Percentiles rank a stretch among this genome's conserved stretches.
Evolutionary conservation across 1,284 basidiomycete species (phyloP).

Genomic region (Austroboletus rostrupii): DNA sequence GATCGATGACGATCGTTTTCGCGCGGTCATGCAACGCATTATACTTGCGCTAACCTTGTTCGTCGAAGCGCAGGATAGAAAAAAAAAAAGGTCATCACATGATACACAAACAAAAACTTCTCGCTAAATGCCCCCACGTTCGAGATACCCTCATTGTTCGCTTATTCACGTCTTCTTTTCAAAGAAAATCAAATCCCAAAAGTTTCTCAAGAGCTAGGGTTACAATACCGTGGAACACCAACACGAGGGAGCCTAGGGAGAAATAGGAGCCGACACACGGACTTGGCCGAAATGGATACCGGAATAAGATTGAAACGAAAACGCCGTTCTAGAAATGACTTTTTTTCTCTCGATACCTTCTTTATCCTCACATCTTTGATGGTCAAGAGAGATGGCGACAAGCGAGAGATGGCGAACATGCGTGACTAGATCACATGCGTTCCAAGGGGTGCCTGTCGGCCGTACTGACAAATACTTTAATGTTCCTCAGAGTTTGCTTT

Average conservation of each 20-base stretch:
- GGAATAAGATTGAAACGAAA: constrained; percentile 2
- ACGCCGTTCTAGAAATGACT: neutral
- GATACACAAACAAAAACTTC: neutral
- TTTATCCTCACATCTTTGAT: constrained; percentile 1
- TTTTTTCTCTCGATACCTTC: neutral
- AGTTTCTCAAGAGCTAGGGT: constrained; percentile 13
- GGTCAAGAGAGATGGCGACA: neutral
- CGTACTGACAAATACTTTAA: constrained; percentile 57
- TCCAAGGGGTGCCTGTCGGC: constrained; percentile 59
- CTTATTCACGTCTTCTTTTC: constrained; percentile 7
- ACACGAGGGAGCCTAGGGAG: neutral
- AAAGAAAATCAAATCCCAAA: constrained; percentile 21
- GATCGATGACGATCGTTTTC: neutral
- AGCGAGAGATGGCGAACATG: neutral
- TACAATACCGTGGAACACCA: neutral
- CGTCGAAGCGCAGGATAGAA: neutral
- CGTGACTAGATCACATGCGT: constrained; percentile 36
- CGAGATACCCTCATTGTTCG: constrained; percentile 5
- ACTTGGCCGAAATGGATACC: constrained; percentile 1
- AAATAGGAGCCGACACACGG: neutral
- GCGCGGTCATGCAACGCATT: neutral
- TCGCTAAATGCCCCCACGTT: neutral
- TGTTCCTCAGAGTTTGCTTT: constrained; percentile 27
- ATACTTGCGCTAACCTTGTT: constrained; percentile 1
- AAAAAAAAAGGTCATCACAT: neutral